Base-by-base conservation (phyloP, 192 early-diverging fungal genomes). In the Umbelopsis sp. region DNA sequence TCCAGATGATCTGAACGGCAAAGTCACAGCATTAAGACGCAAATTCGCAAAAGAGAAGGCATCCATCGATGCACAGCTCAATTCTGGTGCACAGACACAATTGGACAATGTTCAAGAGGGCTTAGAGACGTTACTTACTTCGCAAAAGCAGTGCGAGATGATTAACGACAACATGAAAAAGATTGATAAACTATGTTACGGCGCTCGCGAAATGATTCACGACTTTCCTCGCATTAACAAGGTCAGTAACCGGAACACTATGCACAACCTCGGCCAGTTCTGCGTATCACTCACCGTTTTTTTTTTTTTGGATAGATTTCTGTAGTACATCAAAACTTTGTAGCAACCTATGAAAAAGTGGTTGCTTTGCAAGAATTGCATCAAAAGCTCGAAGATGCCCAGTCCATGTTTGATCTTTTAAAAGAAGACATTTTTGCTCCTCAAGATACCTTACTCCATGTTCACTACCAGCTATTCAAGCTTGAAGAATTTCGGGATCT, bases 291-390 rank as follows among this genome's bases (percentile, higher is more conserved):
- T 15, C 21, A 8, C 13, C 18, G 30, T 15, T 51, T 13, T 37
- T 27, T 20, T 11, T 15, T 51, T 13, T 37, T 27, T 20, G 6
- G 2, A 16, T 67, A 94, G 91, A 90, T 99, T 25, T 98, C 97
- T 2, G 85, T 89, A 65, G 90, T 94, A 1, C 96, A 98, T 84
- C 91, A 93, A 74, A 99, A 99, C 81, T 99, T 99, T 86, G 87
- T 90, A 12, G 88, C 91, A 2, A 94, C 96, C 0, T 89, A 96
- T 77, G 85, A 87, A 49, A 90, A 95, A 52, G 91, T 97, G 45
- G 87, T 90, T 70, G 89, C 91, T 70, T 96, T 99, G 66, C 92
- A 93, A 78, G 88, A 90, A 67, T 85, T 99, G 53, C 92, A 95
- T 77, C 80, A 90, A 66, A 90, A 93, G 71, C 83, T 97, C 47